Evolutionary conservation across 345 rosid species (phyloP), one percentile per base, ranked within the genome.

Genomic region (Turritis glabra): DNA sequence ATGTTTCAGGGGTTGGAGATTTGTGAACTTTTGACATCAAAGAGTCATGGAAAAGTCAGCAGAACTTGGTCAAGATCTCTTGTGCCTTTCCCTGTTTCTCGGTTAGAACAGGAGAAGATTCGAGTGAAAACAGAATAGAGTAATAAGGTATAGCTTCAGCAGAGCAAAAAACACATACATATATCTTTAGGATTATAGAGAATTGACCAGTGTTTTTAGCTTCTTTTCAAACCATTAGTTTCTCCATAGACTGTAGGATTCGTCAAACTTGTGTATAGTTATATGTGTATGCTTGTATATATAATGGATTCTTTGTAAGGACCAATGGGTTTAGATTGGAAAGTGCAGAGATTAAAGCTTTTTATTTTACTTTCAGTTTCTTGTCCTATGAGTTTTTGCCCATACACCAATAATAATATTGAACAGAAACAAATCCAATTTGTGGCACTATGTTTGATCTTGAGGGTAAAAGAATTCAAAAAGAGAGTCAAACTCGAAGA

Each of bases 131-230:
- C 26, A 32, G 43, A 37, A 61, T 43, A 69, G 23, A 18, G 40
- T 44, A 57, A 56, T 33, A 64, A 32, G 41, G 50, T 57, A 38
- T 13, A 72, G 63, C 41, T 62, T 62, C 5, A 53, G 44, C 70
- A 53, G 62, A 53, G 52, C 18, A n/a, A 46, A 33, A 33, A 2
- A 7, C 8, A 35, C 10, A 10, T 9, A 30, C 6, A 32, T 30
- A n/a, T 63, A 66, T 58, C 61, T 50, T 38, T 67, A 75, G 79
- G 73, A 67, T 58, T 38, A 67, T 60, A 75, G 68, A 67, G 79
- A 67, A 50, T 38, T 41, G 69, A 75, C 69, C 74, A 68, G 47
- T 52, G 47, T 52, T 67, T 29, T 55, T 58, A 19, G 58, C 22
- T 44, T 15, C 17, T 47, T 10, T 50, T 48, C 4, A 30, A 32